Conservation (phyloP, 345 rosid species). For the Geranium brycei region DNA sequence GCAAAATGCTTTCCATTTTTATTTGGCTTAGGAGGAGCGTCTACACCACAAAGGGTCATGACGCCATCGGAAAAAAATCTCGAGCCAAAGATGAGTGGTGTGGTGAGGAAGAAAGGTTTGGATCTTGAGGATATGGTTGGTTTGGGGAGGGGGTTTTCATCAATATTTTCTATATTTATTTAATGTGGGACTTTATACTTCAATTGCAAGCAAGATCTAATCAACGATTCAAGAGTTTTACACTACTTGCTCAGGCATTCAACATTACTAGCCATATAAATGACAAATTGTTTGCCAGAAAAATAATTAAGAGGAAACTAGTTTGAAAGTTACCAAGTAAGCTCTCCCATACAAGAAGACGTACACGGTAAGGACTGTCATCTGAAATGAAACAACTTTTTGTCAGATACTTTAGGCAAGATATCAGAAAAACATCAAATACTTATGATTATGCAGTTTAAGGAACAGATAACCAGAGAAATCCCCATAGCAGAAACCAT, state of each 20-base stretch:
- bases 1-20: no score
- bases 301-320: background rate
- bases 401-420: slow-evolving; percentile 14
- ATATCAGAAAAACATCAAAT: slow-evolving; percentile 2
- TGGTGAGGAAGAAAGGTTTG: no score
- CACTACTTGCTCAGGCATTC: background rate
- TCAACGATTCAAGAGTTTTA: background rate
- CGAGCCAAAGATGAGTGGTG: no score
- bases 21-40: no score
- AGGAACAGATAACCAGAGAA: background rate
- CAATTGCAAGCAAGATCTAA: background rate
- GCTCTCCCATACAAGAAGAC: slow-evolving; percentile 82
- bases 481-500: slow-evolving; percentile 10
- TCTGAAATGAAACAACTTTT: slow-evolving; percentile 41
- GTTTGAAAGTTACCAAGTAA: slow-evolving; percentile 61
- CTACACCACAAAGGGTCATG: no score
- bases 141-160: no score
- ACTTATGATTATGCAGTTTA: background rate
- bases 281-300: background rate
- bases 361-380: slow-evolving; percentile 92
- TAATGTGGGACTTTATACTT: no score
- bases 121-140: no score
- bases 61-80: no score
- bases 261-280: background rate
- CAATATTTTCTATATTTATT: no score